Percentiles rank a stretch among this genome's conserved stretches.
These are phyloP conservation scores for Nigrograna mackinnonii DNA, from an alignment of 2,329 filamentous ascomycete species.

Conservation along the genomic window DNA sequence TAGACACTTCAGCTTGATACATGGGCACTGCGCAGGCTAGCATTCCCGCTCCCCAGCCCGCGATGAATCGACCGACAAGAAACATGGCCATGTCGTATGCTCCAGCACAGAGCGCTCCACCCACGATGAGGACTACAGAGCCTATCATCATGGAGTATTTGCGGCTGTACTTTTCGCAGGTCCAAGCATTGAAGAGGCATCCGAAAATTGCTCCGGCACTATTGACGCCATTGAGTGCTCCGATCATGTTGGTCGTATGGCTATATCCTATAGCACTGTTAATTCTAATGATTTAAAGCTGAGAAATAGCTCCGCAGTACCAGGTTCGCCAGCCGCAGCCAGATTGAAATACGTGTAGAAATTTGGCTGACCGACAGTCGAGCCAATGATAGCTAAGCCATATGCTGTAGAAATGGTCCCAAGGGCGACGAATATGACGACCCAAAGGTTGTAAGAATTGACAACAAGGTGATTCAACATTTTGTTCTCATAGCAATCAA, in stretches of 20 bases:
- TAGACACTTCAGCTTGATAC: slow-evolving; percentile 46
- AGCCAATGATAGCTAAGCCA: slow-evolving; percentile 44
- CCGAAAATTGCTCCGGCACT: slow-evolving; percentile 43
- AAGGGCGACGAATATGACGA: slow-evolving; percentile 37
- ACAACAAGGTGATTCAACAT: slow-evolving; percentile 18
- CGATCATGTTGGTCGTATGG: slow-evolving; percentile 47
- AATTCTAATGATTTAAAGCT: background rate
- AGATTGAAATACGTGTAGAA: slow-evolving; percentile 50
- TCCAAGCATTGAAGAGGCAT: slow-evolving; percentile 46
- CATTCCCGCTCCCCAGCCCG: slow-evolving; percentile 42
- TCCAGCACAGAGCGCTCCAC: slow-evolving; percentile 44
- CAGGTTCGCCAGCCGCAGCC: slow-evolving; percentile 37
- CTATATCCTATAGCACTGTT: slow-evolving; percentile 33
- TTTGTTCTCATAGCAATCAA: too few relatives aligned
- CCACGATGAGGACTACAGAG: slow-evolving; percentile 41
- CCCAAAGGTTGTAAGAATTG: slow-evolving; percentile 37
- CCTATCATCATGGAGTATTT: slow-evolving; percentile 44
- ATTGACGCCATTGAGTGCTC: slow-evolving; percentile 51
- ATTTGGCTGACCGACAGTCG: slow-evolving; percentile 50
- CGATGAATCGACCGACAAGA: slow-evolving; percentile 41
- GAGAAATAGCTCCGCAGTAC: slow-evolving; percentile 4
- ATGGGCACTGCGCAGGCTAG: slow-evolving; percentile 36
- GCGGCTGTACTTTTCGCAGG: slow-evolving; percentile 41
- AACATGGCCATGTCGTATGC: slow-evolving; percentile 46
- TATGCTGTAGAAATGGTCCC: slow-evolving; percentile 35